These are phyloP conservation scores for Cyclotella atomus DNA, from an alignment of 108 stramenopile genomes.

Conservation along the genomic window DNA sequence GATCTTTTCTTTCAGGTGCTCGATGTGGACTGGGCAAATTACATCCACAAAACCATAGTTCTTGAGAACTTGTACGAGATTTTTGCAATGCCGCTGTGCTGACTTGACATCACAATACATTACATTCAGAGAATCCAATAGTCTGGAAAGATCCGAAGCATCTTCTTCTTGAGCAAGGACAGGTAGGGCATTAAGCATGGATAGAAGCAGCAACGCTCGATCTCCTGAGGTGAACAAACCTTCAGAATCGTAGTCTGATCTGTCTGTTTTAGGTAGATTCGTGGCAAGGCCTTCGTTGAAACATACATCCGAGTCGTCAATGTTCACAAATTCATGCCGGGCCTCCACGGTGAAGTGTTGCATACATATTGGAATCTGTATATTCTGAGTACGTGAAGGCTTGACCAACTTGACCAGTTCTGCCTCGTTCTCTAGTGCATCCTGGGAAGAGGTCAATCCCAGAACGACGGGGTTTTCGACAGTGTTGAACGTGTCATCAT, in stretches of 20 bases:
- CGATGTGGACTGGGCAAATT: constrained; percentile 52
- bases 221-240: constrained; percentile 59
- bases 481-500: not conserved
- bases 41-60: constrained; percentile 54
- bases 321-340: constrained; percentile 38
- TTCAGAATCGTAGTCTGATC: constrained; percentile 29
- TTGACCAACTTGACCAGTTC: constrained; percentile 55
- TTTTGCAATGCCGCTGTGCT: not conserved
- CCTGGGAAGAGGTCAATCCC: constrained; percentile 56
- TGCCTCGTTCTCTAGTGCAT: constrained; percentile 56
- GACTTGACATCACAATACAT: not conserved
- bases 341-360: constrained; percentile 53
- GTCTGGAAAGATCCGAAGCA: constrained; percentile 23
- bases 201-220: constrained; percentile 40
- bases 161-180: constrained; percentile 30
- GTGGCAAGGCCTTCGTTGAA: constrained; percentile 18
- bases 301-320: constrained; percentile 8
- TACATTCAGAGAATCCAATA: constrained; percentile 24
- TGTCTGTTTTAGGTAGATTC: constrained; percentile 12
- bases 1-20: constrained; percentile 36
- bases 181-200: constrained; percentile 46
- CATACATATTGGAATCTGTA: constrained; percentile 40
- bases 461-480: constrained; percentile 14
- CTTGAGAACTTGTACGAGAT: constrained; percentile 22
- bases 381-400: constrained; percentile 34